Conservation (phyloP, 495 filamentous ascomycete species). For the Trichocladium uniseriatum region DNA sequence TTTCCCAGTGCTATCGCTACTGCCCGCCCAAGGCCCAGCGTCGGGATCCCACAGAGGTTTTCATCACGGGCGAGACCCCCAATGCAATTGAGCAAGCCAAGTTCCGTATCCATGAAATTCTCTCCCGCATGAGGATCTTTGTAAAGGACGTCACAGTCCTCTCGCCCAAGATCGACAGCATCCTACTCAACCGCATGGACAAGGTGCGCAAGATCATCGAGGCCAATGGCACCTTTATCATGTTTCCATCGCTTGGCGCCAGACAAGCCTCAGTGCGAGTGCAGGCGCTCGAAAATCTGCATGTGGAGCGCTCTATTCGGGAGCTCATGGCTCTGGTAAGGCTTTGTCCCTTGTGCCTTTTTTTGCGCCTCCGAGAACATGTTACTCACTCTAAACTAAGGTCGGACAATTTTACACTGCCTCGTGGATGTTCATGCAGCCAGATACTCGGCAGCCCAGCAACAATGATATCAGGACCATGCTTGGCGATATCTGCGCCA, state of each 20-base stretch:
- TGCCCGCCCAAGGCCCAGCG: slow-evolving; percentile 67
- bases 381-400: slow-evolving; percentile 38
- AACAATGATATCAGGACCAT: slow-evolving; percentile 73
- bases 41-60: slow-evolving; percentile 79
- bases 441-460: slow-evolving; percentile 55
- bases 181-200: slow-evolving; percentile 81
- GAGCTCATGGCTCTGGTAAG: slow-evolving; percentile 89
- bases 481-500: slow-evolving; percentile 91
- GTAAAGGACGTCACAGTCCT: slow-evolving; percentile 85
- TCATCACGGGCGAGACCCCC: slow-evolving; percentile 78
- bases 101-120: slow-evolving; percentile 74
- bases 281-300: slow-evolving; percentile 83
- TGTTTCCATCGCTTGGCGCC: slow-evolving; percentile 77
- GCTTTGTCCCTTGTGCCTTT: background rate
- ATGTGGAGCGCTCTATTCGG: slow-evolving; percentile 85
- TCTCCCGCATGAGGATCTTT: slow-evolving; percentile 66
- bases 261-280: slow-evolving; percentile 72
- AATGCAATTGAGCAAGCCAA: slow-evolving; percentile 80
- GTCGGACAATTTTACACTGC: slow-evolving; percentile 96
- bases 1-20: slow-evolving; percentile 81
- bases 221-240: slow-evolving; percentile 85
- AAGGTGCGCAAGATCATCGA: slow-evolving; percentile 98
- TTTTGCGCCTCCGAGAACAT: background rate
- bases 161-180: slow-evolving; percentile 83
- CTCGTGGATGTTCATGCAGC: slow-evolving; percentile 86